Evolutionary conservation across 257 asterid species (phyloP).

Genomic region (Solanum pimpinellifolium): DNA sequence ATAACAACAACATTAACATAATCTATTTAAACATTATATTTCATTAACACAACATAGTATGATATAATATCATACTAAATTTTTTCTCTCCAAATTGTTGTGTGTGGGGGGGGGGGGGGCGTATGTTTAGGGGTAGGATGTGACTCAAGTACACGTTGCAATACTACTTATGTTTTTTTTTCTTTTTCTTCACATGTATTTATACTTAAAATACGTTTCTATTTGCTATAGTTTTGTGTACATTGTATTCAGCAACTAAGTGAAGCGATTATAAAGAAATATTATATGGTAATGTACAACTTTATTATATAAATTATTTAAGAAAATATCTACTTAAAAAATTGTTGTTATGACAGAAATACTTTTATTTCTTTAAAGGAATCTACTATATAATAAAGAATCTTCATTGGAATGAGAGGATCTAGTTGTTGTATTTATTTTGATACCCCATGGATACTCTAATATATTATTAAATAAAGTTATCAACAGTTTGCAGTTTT

Average conservation of each 20-base stretch:
- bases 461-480: background rate
- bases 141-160: background rate
- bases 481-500: background rate
- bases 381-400: background rate
- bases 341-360: background rate
- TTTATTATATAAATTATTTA: background rate
- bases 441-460: background rate
- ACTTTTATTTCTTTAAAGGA: background rate
- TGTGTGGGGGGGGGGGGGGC: background rate
- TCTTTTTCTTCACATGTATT: background rate
- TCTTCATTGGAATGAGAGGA: background rate
- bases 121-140: background rate
- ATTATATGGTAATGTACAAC: background rate
- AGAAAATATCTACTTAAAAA: background rate
- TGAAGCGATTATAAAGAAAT: background rate
- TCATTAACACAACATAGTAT: too few relatives aligned
- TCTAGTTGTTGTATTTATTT: background rate
- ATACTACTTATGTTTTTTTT: background rate
- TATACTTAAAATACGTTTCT: background rate
- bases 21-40: too few relatives aligned
- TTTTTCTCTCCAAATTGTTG: background rate
- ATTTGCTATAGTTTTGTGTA: background rate
- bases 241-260: background rate
- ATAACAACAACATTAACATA: too few relatives aligned
- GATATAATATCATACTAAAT: too few relatives aligned